phyloP scores from a whole-genome alignment of 2,329 filamentous ascomycete genomes.

The Harringtonia aguacate region DNA sequence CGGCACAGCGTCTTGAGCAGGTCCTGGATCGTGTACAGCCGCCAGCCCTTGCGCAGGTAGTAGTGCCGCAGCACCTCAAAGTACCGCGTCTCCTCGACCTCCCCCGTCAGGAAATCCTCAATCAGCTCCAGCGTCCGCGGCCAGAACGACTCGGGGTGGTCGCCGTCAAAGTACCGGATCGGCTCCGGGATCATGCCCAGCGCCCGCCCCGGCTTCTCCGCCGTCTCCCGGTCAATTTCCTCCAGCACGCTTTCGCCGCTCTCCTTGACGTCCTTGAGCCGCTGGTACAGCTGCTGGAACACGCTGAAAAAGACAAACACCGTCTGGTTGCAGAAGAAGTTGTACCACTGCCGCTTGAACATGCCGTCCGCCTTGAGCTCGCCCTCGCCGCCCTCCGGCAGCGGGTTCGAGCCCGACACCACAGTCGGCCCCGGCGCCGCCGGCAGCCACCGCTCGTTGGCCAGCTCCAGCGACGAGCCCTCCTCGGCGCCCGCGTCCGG shows the following conservation, averaged over 20 bases:
- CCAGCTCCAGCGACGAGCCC: constrained; percentile 44
- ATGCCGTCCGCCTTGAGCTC: constrained; percentile 67
- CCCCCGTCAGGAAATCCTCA: constrained; percentile 73
- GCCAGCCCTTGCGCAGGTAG: constrained; percentile 86
- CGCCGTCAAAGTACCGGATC: constrained; percentile 65
- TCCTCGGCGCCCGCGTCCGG: constrained; percentile 31
- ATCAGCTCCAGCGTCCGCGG: constrained; percentile 74
- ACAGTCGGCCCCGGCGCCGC: constrained; percentile 46
- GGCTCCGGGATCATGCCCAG: constrained; percentile 74
- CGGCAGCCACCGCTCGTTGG: constrained; percentile 56
- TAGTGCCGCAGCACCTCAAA: constrained; percentile 88
- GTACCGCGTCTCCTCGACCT: constrained; percentile 71
- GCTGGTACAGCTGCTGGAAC: constrained; percentile 81
- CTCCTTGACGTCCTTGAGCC: constrained; percentile 74
- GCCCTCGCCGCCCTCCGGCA: constrained; percentile 42
- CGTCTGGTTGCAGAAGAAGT: constrained; percentile 83
- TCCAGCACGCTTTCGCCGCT: constrained; percentile 62
- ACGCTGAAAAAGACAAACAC: constrained; percentile 93
- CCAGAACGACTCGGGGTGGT: constrained; percentile 63
- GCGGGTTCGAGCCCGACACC: constrained; percentile 40
- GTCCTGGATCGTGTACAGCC: constrained; percentile 86
- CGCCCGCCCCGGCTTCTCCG: constrained; percentile 69
- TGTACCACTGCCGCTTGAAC: constrained; percentile 71
- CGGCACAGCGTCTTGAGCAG: constrained; percentile 73
- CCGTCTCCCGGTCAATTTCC: constrained; percentile 62